Conservation (phyloP, 2,329 filamentous ascomycete species). For the Hypoxylon sp. region DNA sequence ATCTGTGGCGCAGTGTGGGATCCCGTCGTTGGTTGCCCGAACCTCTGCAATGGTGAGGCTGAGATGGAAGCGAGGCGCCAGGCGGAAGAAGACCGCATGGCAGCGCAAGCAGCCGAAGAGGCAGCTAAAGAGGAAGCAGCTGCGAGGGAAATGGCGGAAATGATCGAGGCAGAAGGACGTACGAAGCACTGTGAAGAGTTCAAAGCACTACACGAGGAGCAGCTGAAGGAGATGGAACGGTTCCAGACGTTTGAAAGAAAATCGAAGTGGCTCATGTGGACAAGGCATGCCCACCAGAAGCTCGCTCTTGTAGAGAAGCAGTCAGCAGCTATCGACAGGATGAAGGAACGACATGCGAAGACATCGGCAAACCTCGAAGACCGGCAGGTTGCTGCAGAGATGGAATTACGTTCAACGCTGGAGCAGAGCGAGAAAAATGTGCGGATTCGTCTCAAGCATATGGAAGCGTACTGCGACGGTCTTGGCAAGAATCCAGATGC, state of each 20-base stretch:
- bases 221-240: conserved; percentile 64
- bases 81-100: conserved; percentile 62
- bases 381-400: conserved; percentile 71
- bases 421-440: conserved; percentile 70
- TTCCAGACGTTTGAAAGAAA: conserved; percentile 64
- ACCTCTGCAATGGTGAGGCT: conserved; percentile 68
- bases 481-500: conserved; percentile 58
- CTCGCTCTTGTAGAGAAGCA: conserved; percentile 62
- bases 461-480: conserved; percentile 74
- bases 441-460: conserved; percentile 70
- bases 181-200: conserved; percentile 61
- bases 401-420: conserved; percentile 67
- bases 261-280: conserved; percentile 63
- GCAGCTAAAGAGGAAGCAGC: conserved; percentile 59
- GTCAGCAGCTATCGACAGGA: conserved; percentile 61
- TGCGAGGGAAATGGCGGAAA: conserved; percentile 57
- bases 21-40: conserved; percentile 66
- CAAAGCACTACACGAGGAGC: conserved; percentile 57
- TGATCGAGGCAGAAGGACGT: conserved; percentile 60
- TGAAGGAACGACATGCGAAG: conserved; percentile 67
- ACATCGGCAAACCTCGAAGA: conserved; percentile 69
- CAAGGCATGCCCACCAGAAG: conserved; percentile 64
- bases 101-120: conserved; percentile 62
- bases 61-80: conserved; percentile 64
- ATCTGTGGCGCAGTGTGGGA: conserved; percentile 73